Evolutionary conservation across 352 stramenopile genomes (phyloP).

Genomic region (Phytophthora nicotianae): DNA sequence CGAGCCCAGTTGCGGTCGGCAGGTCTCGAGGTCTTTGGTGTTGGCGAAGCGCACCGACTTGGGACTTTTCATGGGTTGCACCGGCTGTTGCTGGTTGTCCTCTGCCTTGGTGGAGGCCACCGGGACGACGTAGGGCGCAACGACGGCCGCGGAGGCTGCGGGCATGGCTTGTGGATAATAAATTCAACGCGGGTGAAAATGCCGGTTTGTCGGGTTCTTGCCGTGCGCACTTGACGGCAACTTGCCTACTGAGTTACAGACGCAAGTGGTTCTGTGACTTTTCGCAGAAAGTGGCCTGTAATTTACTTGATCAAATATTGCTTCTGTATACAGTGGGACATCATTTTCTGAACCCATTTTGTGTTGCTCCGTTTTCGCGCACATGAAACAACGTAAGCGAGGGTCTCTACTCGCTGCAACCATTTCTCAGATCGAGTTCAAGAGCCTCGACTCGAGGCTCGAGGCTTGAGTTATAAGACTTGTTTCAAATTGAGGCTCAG

Average conservation of each 20-base stretch:
- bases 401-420: not conserved
- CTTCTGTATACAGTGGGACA: not conserved
- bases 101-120: not conserved
- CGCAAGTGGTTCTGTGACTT: constrained; percentile 1
- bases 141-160: constrained; percentile 7
- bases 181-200: too few species aligned
- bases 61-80: constrained; percentile 20
- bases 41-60: constrained; percentile 62
- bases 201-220: too few species aligned
- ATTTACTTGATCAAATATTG: not conserved
- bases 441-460: not conserved
- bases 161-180: constrained; percentile 8
- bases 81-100: constrained; percentile 5
- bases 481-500: not conserved
- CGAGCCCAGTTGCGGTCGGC: constrained; percentile 33
- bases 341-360: not conserved
- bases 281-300: constrained; percentile 15
- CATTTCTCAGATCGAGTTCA: constrained; percentile 22
- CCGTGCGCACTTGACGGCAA: constrained; percentile 5
- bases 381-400: too few species aligned
- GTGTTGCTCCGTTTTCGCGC: too few species aligned
- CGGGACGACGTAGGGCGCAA: constrained; percentile 9
- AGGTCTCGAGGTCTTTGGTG: constrained; percentile 43
- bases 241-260: constrained; percentile 18
- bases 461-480: too few species aligned